Conservation (phyloP, 257 asterid species). For the Fraxinus cuspidata region DNA sequence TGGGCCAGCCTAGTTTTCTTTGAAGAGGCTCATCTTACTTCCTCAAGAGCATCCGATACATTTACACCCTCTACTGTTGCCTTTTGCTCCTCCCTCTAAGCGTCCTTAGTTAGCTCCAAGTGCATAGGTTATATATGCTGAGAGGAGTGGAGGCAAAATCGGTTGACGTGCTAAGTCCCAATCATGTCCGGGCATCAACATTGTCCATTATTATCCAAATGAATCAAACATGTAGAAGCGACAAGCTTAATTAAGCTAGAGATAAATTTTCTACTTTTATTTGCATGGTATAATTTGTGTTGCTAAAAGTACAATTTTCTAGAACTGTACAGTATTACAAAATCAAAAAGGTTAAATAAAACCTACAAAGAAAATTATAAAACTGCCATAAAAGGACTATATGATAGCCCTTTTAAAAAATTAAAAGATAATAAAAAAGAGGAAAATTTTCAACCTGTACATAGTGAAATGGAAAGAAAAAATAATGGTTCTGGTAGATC, state of each 20-base stretch:
- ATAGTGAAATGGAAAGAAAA: background rate
- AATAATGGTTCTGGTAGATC: slow-evolving; percentile 1
- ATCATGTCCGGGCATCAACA: too few relatives aligned
- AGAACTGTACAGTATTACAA: background rate
- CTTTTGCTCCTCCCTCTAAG: background rate
- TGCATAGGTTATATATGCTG: too few relatives aligned
- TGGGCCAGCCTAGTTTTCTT: too few relatives aligned
- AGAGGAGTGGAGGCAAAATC: too few relatives aligned
- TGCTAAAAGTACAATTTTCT: background rate
- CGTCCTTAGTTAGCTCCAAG: too few relatives aligned
- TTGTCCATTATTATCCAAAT: background rate
- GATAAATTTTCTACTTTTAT: background rate
- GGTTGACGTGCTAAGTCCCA: too few relatives aligned
- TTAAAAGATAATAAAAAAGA: background rate
- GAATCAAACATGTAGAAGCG: background rate
- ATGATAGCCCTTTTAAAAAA: background rate
- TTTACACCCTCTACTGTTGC: too few relatives aligned
- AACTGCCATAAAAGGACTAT: background rate
- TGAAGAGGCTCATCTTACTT: too few relatives aligned
- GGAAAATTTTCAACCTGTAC: too few relatives aligned
- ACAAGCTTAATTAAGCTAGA: background rate
- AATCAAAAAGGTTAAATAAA: background rate
- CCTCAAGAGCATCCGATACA: too few relatives aligned
- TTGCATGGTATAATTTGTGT: background rate
- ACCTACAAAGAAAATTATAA: background rate